phyloP scores from a whole-genome alignment of 148 eudicot species.

The Linanthus parryae region DNA sequence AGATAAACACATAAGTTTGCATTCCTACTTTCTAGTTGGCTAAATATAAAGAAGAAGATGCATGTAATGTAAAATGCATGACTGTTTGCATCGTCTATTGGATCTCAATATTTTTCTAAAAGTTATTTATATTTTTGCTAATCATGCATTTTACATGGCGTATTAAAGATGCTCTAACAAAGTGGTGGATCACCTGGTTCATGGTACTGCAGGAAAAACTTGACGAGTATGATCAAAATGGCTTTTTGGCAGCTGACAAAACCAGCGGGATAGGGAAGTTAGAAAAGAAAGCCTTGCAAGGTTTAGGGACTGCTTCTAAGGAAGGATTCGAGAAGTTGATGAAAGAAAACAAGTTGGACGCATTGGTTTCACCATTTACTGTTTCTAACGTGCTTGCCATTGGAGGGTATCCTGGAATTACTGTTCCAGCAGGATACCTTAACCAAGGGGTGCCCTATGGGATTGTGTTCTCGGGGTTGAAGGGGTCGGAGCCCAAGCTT shows the following conservation, averaged over 20 bases:
- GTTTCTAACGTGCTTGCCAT: background rate
- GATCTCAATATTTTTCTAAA: too few species aligned
- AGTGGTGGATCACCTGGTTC: background rate
- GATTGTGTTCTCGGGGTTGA: constrained; percentile 6
- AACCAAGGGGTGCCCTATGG: background rate
- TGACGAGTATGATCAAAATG: background rate
- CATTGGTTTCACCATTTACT: background rate
- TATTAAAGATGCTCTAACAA: too few species aligned
- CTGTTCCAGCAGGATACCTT: constrained; percentile 1
- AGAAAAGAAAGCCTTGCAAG: constrained; percentile 2
- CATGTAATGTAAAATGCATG: too few species aligned
- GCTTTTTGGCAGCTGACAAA: background rate
- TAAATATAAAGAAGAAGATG: too few species aligned
- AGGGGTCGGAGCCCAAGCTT: constrained; percentile 10
- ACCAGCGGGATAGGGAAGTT: background rate
- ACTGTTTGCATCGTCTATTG: too few species aligned
- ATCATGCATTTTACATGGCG: too few species aligned
- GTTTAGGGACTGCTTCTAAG: background rate
- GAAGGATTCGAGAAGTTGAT: constrained; percentile 10
- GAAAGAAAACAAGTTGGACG: constrained; percentile 6
- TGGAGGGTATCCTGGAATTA: constrained; percentile 10
- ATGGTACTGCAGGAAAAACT: constrained; percentile 4
- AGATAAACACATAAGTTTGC: too few species aligned
- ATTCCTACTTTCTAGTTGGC: too few species aligned
- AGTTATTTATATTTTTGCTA: too few species aligned